Conservation (phyloP, 2,329 filamentous ascomycete genomes). For the Colletotrichum eleusines region DNA sequence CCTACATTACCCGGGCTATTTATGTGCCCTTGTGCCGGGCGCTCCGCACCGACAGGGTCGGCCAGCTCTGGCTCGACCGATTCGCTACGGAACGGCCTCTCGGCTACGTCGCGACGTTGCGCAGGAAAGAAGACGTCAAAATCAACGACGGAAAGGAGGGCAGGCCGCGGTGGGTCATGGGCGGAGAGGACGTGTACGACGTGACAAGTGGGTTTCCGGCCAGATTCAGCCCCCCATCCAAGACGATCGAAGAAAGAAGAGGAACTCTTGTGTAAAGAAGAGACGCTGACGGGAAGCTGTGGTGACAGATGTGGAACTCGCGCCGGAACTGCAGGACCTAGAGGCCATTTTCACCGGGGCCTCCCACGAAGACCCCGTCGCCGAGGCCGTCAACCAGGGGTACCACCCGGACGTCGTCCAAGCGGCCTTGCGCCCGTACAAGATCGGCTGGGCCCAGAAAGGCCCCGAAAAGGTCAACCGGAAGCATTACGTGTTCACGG, state of each 20-base stretch:
- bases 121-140: neutral
- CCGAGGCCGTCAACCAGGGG: neutral
- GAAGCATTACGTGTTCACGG: neutral
- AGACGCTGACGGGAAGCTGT: neutral
- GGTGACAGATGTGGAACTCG: neutral
- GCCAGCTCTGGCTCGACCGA: neutral
- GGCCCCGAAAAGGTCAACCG: neutral
- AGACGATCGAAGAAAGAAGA: too few relatives aligned
- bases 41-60: neutral
- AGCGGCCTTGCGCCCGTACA: neutral
- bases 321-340: neutral
- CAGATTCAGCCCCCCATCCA: too few relatives aligned
- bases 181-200: neutral
- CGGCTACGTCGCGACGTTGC: neutral
- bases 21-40: neutral
- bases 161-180: neutral
- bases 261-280: neutral
- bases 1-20: neutral
- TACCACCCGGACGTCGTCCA: neutral
- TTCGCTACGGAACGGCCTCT: neutral
- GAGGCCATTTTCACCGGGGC: neutral
- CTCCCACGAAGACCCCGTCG: neutral
- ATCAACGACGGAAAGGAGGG: conserved; percentile 5
- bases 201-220: neutral
- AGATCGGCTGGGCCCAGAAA: neutral